Conservation (phyloP, 139 green algal genomes). For the Edaphochlamys debaryana region DNA sequence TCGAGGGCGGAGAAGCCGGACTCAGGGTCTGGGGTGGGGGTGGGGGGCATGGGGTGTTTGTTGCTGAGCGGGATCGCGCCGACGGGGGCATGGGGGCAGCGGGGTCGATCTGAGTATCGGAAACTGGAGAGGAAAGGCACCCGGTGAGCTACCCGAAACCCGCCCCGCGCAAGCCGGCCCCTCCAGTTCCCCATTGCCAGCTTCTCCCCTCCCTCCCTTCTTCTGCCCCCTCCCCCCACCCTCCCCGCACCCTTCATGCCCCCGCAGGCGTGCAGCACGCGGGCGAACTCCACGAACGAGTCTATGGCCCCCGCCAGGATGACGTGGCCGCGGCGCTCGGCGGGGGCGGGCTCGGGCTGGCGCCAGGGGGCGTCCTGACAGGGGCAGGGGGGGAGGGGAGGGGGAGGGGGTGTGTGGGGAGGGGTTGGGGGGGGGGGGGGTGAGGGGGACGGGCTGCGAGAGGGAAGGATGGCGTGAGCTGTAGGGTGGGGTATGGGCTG, state of each 20-base stretch:
- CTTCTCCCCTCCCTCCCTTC: no score
- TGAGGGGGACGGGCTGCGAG: no score
- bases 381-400: neutral
- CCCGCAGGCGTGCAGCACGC: conserved; percentile 42
- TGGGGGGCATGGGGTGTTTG: neutral
- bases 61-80: no score
- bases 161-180: no score
- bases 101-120: no score
- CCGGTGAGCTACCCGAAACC: no score
- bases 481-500: no score
- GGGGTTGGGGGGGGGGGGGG: no score
- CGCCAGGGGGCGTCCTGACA: conserved; percentile 32
- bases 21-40: conserved; percentile 5
- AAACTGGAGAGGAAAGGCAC: no score
- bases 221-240: no score
- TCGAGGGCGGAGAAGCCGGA: conserved; percentile 11
- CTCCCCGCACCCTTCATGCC: conserved; percentile 16
- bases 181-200: no score
- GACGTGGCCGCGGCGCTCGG: conserved; percentile 43
- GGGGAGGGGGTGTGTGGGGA: neutral
- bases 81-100: neutral
- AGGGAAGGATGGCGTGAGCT: no score
- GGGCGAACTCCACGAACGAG: conserved; percentile 51
- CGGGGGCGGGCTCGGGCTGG: neutral
- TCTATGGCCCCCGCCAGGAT: conserved; percentile 46